These are phyloP conservation scores for Debaryomyces coudertii DNA, from an alignment of 1,139 yeast species.

Conservation along the genomic window DNA sequence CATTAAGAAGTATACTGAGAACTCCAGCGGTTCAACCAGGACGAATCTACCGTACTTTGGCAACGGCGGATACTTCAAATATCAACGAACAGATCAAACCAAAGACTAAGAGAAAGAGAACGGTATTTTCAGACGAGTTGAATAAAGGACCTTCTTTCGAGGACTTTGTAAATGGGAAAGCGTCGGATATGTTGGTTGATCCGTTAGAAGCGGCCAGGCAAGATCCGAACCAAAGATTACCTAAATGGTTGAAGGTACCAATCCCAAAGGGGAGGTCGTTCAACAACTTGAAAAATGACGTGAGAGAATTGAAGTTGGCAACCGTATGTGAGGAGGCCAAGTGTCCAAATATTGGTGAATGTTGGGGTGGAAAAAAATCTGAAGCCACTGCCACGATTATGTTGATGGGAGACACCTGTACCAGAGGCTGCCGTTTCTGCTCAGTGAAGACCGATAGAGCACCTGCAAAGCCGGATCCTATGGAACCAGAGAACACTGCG, in stretches of 20 bases:
- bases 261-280: constrained; percentile 90
- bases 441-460: constrained; percentile 89
- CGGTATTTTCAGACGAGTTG: constrained; percentile 69
- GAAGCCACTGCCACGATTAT: constrained; percentile 99
- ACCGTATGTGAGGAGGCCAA: constrained; percentile 99
- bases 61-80: constrained; percentile 16
- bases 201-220: constrained; percentile 70
- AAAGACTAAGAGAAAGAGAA: constrained; percentile 48
- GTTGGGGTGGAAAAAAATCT: constrained; percentile 97
- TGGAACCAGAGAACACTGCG: constrained; percentile 97
- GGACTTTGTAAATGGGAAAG: constrained; percentile 83
- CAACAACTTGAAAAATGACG: constrained; percentile 79
- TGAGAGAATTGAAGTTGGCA: constrained; percentile 83
- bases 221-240: constrained; percentile 71
- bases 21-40: constrained; percentile 2
- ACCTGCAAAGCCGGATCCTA: constrained; percentile 90
- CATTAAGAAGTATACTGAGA: constrained; percentile 8
- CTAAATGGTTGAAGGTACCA: constrained; percentile 92
- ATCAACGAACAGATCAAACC: constrained; percentile 11
- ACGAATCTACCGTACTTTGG: constrained; percentile 15
- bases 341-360: constrained; percentile 98
- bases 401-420: constrained; percentile 98
- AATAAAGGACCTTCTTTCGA: constrained; percentile 92
- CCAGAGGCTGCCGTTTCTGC: constrained; percentile 97
- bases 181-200: constrained; percentile 63